These are phyloP conservation scores for Vitellaria paradoxa DNA, from an alignment of 179 eudicot species.

Conservation along the genomic window DNA sequence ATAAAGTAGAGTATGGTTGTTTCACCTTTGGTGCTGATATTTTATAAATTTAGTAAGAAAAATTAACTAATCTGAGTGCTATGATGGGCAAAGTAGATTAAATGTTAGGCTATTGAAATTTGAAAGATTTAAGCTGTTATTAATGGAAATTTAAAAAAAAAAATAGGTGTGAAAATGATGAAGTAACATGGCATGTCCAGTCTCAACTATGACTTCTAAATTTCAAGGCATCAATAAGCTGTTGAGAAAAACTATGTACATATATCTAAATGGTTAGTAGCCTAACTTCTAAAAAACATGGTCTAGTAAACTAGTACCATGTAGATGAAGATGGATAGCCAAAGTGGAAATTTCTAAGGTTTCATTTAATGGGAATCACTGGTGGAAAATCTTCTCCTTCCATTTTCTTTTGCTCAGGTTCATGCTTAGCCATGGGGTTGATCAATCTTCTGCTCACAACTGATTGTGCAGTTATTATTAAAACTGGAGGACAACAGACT, in stretches of 20 bases:
- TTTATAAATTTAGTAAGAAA: not conserved
- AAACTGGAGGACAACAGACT: constrained; percentile 84
- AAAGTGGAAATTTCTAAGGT: not conserved
- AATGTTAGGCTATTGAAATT: not conserved
- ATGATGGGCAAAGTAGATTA: not conserved
- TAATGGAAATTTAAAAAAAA: not conserved
- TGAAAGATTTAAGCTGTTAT: not conserved
- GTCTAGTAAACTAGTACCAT: not conserved
- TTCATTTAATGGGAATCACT: not conserved
- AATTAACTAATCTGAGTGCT: not conserved
- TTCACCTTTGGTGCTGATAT: not conserved
- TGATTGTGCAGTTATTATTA: constrained; percentile 55
- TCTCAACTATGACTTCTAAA: not conserved
- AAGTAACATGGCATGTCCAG: not conserved
- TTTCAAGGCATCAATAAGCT: not conserved
- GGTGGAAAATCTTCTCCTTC: constrained; percentile 3
- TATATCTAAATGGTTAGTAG: not conserved
- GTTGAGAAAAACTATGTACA: not conserved
- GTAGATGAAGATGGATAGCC: not conserved
- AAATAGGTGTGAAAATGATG: not conserved
- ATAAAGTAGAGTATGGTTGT: not conserved
- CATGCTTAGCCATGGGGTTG: not conserved
- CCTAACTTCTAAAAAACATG: too few species aligned
- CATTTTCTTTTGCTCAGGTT: not conserved
- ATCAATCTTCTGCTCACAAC: not conserved